Percentiles rank a stretch among this genome's conserved stretches.
Conservation (phyloP, 495 filamentous ascomycete species). For the Neurospora sp. region DNA sequence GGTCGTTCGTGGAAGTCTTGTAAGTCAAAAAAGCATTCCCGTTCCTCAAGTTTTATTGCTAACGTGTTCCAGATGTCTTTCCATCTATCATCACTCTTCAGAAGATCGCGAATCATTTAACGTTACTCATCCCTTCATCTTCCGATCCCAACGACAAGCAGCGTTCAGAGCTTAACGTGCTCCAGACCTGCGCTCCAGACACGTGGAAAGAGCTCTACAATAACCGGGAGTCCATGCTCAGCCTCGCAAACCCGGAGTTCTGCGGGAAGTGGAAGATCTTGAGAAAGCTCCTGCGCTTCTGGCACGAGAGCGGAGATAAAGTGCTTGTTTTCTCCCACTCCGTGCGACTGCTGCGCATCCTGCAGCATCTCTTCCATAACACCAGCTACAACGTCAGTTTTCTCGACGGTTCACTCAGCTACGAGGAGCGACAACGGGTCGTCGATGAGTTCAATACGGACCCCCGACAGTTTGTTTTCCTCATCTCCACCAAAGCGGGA, state of each 20-base stretch:
- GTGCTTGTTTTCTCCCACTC: slow-evolving; percentile 88
- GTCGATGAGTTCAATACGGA: slow-evolving; percentile 93
- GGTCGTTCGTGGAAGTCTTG: slow-evolving; percentile 58
- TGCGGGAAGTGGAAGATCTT: slow-evolving; percentile 97
- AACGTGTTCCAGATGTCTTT: too few species aligned
- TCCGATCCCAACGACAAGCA: slow-evolving; percentile 66
- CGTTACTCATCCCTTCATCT: slow-evolving; percentile 70
- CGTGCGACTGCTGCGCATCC: slow-evolving; percentile 74
- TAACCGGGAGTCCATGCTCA: slow-evolving; percentile 67
- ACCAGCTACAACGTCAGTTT: slow-evolving; percentile 90
- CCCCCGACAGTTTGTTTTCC: slow-evolving; percentile 81
- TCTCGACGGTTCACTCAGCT: slow-evolving; percentile 78
- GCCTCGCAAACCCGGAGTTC: slow-evolving; percentile 80
- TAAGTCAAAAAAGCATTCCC: too few species aligned
- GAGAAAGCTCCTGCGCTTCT: slow-evolving; percentile 76
- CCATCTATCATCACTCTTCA: slow-evolving; percentile 73
- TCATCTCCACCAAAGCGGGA: slow-evolving; percentile 89
- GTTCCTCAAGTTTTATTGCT: too few species aligned
- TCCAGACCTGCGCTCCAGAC: slow-evolving; percentile 66
- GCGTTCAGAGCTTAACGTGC: slow-evolving; percentile 63
- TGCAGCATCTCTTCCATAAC: slow-evolving; percentile 76
- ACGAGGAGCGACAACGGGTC: slow-evolving; percentile 68
- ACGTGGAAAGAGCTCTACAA: slow-evolving; percentile 68
- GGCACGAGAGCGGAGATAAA: slow-evolving; percentile 85
- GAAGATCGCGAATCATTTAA: slow-evolving; percentile 87